Evolutionary conservation across 139 green algal species (phyloP), one percentile per base, ranked within the genome.

Genomic region (Micractinium conductrix): DNA sequence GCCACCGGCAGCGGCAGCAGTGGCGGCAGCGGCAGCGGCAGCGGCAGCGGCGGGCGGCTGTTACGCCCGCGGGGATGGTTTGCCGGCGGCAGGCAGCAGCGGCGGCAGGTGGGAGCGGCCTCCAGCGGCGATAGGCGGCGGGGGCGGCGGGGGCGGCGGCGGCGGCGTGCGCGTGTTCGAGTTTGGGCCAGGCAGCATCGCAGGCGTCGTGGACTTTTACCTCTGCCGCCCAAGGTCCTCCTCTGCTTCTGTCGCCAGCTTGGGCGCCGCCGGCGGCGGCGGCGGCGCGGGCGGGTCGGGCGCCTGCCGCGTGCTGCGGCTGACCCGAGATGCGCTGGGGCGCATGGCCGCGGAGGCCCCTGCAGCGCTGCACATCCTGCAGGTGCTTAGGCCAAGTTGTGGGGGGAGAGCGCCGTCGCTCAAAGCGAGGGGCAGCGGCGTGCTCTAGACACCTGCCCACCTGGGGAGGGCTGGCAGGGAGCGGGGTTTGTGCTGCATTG

Each of bases 281-380:
- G 74, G 45, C 45, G n/a, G 45, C 74, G 75, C 33, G 6, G 28
- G 22, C 17, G 73, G 73, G 44, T 65, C 44, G n/a, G 38, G 58
- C 38, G 19, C 30, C 42, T 83, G 78, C 78, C 62, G 65, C 28
- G 62, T 48, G 78, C 78, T 83, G 62, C 42, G 30, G 2, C 24
- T 83, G 8, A 44, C 17, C 3, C 62, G 78, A 2, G 60, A 45
- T 9, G 78, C 42, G 30, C 43, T 83, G 30, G 60, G 62, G 28
- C 43, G 62, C 5, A 83, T 83, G 78, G 78, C 78, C 0, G 17
- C 2, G 21, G 63, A 83, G 62, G 62, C 60, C 5, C 78, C 78
- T 3, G 40, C 37, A 1, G 76, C 76, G 22, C 53, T 82, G 76
- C 76, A 82, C 55, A n/a, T 82, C 26, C 38, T 82, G 26, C 76